Conservation (phyloP, 116 monocot genomes). For the Trichopus zeylanicus region DNA sequence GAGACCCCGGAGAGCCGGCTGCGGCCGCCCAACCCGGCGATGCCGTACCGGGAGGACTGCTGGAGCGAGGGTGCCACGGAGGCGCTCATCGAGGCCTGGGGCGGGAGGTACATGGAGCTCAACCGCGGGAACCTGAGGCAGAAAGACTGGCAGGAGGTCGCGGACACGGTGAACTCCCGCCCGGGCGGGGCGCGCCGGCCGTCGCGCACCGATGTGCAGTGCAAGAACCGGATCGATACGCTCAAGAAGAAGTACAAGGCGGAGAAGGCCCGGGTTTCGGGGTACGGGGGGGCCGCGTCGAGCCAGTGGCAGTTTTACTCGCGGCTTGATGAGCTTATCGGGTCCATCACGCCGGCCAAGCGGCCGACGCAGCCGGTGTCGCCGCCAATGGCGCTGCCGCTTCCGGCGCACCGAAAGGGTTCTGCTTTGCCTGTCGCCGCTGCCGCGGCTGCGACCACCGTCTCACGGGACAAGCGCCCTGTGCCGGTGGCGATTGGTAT, state of each 20-base stretch:
- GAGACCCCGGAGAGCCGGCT: conserved; percentile 14
- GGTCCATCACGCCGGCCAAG: conserved; percentile 1
- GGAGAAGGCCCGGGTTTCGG: conserved; percentile 36
- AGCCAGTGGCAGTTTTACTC: conserved; percentile 53
- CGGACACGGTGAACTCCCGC: conserved; percentile 61
- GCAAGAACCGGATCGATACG: conserved; percentile 75
- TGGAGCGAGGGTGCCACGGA: conserved; percentile 76
- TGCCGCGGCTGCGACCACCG: conserved; percentile 12
- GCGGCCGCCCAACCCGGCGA: conserved; percentile 41
- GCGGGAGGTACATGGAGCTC: conserved; percentile 55
- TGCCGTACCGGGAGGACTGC: conserved; percentile 65
- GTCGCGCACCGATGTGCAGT: conserved; percentile 55
- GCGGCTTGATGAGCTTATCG: conserved; percentile 49
- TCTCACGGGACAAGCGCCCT: conserved; percentile 1
- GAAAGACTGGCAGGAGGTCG: conserved; percentile 77
- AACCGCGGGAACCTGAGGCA: conserved; percentile 60
- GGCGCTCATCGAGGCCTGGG: conserved; percentile 63
- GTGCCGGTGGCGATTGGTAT: neutral
- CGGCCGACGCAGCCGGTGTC: neutral
- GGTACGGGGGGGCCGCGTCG: conserved; percentile 7
- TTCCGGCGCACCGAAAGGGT: conserved; percentile 16
- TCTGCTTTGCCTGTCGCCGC: conserved; percentile 13
- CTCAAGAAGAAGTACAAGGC: conserved; percentile 79
- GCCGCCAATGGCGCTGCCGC: conserved; percentile 19
- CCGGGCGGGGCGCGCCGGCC: conserved; percentile 35